Evolutionary conservation across 495 filamentous ascomycete genomes (phyloP).

Genomic region (Cudoniella acicularis): DNA sequence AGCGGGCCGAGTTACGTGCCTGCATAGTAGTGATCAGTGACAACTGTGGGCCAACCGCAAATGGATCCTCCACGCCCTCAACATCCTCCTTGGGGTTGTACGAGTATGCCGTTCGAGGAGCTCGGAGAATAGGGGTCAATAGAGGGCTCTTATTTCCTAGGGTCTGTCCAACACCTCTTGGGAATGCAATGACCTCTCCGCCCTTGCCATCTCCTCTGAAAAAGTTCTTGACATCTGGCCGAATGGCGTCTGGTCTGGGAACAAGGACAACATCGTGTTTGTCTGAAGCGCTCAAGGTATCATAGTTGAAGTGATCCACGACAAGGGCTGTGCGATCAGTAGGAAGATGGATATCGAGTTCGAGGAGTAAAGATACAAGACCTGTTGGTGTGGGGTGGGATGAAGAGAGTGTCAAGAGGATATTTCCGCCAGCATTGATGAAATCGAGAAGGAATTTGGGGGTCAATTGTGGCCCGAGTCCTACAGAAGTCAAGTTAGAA

Average conservation of each 20-base stretch:
- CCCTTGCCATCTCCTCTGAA: conserved; percentile 60
- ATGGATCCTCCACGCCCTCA: conserved; percentile 65
- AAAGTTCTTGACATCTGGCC: conserved; percentile 71
- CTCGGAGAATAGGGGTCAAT: conserved; percentile 75
- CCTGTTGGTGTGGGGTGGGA: conserved; percentile 68
- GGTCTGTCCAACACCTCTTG: conserved; percentile 72
- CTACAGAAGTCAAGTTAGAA: conserved; percentile 36
- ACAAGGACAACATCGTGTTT: conserved; percentile 87
- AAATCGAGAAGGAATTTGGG: conserved; percentile 87
- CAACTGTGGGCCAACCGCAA: conserved; percentile 78
- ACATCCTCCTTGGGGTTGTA: conserved; percentile 91
- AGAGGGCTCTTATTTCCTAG: conserved; percentile 72
- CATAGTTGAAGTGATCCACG: conserved; percentile 95
- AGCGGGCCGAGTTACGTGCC: conserved; percentile 86
- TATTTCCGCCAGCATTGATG: conserved; percentile 85
- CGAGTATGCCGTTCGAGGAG: conserved; percentile 78
- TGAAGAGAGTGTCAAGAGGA: conserved; percentile 82
- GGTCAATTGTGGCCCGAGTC: conserved; percentile 82
- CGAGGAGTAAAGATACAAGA: conserved; percentile 79
- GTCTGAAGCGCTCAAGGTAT: conserved; percentile 67
- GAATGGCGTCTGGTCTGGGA: conserved; percentile 55
- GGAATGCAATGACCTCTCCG: conserved; percentile 65
- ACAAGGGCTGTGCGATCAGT: conserved; percentile 74
- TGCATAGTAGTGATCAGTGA: conserved; percentile 79
- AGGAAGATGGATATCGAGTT: conserved; percentile 90